phyloP scores from a whole-genome alignment of 805 yeast genomes.

The Kluyveromyces lactis region DNA sequence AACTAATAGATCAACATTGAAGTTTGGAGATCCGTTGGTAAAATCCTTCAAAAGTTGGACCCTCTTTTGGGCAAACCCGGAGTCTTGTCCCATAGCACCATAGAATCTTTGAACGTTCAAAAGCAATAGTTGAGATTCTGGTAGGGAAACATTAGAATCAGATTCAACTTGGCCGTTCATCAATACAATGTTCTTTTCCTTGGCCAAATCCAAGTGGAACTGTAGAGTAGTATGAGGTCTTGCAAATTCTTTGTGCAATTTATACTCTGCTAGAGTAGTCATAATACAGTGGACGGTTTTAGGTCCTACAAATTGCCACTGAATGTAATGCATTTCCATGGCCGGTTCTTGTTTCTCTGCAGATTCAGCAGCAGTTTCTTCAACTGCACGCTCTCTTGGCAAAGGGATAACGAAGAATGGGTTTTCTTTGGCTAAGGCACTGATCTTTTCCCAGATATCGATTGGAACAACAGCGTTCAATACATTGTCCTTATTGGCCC shows the following conservation, averaged over 20 bases:
- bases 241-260: slow-evolving; percentile 84
- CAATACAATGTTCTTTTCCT: slow-evolving; percentile 54
- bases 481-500: slow-evolving; percentile 48
- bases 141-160: slow-evolving; percentile 56
- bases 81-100: slow-evolving; percentile 50
- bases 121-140: slow-evolving; percentile 71
- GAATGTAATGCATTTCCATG: slow-evolving; percentile 81
- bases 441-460: slow-evolving; percentile 54
- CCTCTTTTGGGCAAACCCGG: slow-evolving; percentile 40
- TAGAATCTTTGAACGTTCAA: slow-evolving; percentile 76
- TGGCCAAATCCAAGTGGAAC: slow-evolving; percentile 71
- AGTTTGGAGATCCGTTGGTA: slow-evolving; percentile 59
- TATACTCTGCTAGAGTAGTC: slow-evolving; percentile 86
- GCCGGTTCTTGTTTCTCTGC: slow-evolving; percentile 36
- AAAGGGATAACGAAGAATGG: slow-evolving; percentile 88
- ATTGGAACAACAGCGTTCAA: slow-evolving; percentile 57
- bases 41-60: slow-evolving; percentile 53
- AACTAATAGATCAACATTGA: slow-evolving; percentile 59
- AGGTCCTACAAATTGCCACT: slow-evolving; percentile 87
- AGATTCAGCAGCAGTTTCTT: slow-evolving; percentile 34
- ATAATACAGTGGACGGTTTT: slow-evolving; percentile 80
- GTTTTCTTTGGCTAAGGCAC: slow-evolving; percentile 56
- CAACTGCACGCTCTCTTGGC: slow-evolving; percentile 43
- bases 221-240: slow-evolving; percentile 89
- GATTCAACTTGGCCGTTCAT: slow-evolving; percentile 82